Evolutionary conservation across 371 early-diverging fungal species (phyloP).

Genomic region (Thermomucor indicae-seudaticae): DNA sequence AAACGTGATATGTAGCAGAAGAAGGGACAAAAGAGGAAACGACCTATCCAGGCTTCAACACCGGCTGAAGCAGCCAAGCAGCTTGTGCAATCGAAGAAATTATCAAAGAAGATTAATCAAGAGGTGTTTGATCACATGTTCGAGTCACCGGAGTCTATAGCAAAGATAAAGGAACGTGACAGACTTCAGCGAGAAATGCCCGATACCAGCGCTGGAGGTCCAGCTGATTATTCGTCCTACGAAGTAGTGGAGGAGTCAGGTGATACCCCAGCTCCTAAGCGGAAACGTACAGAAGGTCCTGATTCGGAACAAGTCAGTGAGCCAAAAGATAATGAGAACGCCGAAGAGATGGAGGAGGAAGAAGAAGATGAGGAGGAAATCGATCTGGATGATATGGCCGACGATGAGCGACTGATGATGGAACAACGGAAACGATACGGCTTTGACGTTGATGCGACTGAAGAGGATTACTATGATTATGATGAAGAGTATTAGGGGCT

Average conservation of each 20-base stretch:
- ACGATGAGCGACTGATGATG: slow-evolving; percentile 30
- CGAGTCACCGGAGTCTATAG: slow-evolving; percentile 49
- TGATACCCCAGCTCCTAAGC: slow-evolving; percentile 18
- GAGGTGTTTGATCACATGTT: slow-evolving; percentile 75
- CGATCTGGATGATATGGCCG: slow-evolving; percentile 40
- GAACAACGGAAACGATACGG: slow-evolving; percentile 28
- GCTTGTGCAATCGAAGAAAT: slow-evolving; percentile 55
- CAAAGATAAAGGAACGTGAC: slow-evolving; percentile 38
- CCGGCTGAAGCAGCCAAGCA: slow-evolving; percentile 79
- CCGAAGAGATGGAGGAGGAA: slow-evolving; percentile 40
- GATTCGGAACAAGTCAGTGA: slow-evolving; percentile 9
- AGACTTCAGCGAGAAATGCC: slow-evolving; percentile 11
- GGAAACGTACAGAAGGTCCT: slow-evolving; percentile 7
- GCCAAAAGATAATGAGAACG: slow-evolving; percentile 16
- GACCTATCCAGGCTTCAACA: slow-evolving; percentile 35
- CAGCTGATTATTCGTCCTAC: slow-evolving; percentile 22
- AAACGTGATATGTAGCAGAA: slow-evolving; percentile 20
- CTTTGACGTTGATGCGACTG: too few relatives aligned
- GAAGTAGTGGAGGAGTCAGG: slow-evolving; percentile 51
- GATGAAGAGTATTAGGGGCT: too few relatives aligned
- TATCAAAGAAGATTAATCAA: slow-evolving; percentile 92
- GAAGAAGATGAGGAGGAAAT: slow-evolving; percentile 47
- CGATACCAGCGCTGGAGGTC: slow-evolving; percentile 4
- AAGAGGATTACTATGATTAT: too few relatives aligned
- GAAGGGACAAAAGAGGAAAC: slow-evolving; percentile 31